Evolutionary conservation across 257 asterid species (phyloP), one percentile per base, ranked within the genome.

Genomic region (Solanum medicagineum): DNA sequence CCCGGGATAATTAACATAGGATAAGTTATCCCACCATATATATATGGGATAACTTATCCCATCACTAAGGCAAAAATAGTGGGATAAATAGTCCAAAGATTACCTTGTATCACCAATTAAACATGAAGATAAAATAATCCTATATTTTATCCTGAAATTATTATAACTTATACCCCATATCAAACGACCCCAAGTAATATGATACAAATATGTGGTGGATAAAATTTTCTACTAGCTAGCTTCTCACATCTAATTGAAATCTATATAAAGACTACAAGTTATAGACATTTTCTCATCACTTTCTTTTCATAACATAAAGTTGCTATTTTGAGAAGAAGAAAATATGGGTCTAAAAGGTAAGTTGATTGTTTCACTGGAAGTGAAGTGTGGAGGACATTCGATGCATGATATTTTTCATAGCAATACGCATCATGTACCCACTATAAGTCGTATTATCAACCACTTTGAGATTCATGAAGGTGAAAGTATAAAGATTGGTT

Each of bases 361-460:
- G 26, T 40, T 70, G 7, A 10, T 13, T 70, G 53, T 0, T 40
- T 44, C 53, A 19, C 10, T 40, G 53, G 80, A 70, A 53, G 29
- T n/a, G 0, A 40, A 17, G 29, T 70, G 54, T 10, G 80, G 53
- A 10, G 17, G 44, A 26, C 5, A 65, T 20, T 12, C 8, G 1
- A 5, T 65, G 29, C 20, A 16, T 69, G 8, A 69, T 19, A 10
- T 69, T 36, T 36, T 32, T 0, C 77, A 36, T 6, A 68, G 3
- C 2, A 69, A 69, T 69, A 40, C 77, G 3, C 51, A 32, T 36
- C 51, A 1, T 1, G 0, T 69, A 69, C 1, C 8, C 47, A 32
- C 10, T 7, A 69, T 69, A 16, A 17, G 4, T 16, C 77, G 0
- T 4, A 0, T 0, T 4, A 0, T 36, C 51, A 69, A 17, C 0